Percentiles rank a stretch among this genome's conserved stretches.
Evolutionary conservation across 1,284 basidiomycete species (phyloP).

Genomic region (Polyporus tsugae): DNA sequence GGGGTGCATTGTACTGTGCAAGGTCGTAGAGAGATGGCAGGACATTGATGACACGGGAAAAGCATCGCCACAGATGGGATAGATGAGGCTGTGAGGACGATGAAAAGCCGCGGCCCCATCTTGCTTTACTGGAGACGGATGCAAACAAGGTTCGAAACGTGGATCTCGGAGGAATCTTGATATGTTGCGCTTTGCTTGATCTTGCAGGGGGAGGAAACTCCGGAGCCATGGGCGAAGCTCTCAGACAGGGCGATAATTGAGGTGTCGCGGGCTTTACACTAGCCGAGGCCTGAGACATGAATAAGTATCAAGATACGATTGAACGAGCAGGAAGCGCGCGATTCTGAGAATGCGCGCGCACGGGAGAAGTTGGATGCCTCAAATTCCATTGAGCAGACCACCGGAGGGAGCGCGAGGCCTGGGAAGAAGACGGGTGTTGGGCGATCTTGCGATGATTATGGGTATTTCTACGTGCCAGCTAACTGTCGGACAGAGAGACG

Average conservation of each 20-base stretch:
- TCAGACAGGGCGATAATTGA: not conserved
- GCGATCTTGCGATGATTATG: not conserved
- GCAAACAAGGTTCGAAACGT: constrained; percentile 15
- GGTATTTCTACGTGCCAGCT: not conserved
- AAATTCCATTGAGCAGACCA: not conserved
- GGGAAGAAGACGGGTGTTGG: not conserved
- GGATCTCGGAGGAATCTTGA: constrained; percentile 5
- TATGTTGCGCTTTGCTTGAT: constrained; percentile 6
- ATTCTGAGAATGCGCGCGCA: not conserved
- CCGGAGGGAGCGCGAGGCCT: not conserved
- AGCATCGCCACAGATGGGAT: constrained; percentile 5
- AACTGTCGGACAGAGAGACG: not conserved
- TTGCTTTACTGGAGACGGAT: constrained; percentile 6
- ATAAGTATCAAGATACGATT: constrained; percentile 1
- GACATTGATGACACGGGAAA: not conserved
- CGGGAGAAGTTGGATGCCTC: not conserved
- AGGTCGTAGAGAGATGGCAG: not conserved
- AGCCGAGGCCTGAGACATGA: not conserved
- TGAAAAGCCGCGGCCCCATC: not conserved
- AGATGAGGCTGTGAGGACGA: constrained; percentile 1
- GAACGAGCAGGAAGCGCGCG: not conserved
- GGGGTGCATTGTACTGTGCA: no score
- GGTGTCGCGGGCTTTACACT: not conserved
- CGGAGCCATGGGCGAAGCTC: constrained; percentile 6
- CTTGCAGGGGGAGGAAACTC: not conserved